Conservation (phyloP, 176 grass and related monocot genomes). For the Carex myosuroides region DNA sequence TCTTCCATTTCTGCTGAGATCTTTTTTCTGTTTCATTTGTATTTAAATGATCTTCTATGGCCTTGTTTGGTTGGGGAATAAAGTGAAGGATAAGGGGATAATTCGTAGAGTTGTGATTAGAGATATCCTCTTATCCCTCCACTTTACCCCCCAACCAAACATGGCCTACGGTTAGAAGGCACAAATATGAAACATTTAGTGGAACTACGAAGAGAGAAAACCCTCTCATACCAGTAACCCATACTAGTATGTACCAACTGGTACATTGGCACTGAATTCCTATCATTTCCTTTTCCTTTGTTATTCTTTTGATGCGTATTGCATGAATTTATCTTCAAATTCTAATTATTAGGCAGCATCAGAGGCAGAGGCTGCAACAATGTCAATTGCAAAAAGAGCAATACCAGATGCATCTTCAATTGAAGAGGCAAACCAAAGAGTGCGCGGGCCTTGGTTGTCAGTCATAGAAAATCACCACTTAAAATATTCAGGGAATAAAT, state of each 20-base stretch:
- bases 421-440: constrained; percentile 53
- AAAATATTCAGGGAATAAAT: constrained; percentile 37
- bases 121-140: no score
- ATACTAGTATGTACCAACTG: neutral
- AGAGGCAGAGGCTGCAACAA: constrained; percentile 72
- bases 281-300: neutral
- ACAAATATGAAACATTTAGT: neutral
- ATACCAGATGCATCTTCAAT: constrained; percentile 59
- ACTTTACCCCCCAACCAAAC: no score
- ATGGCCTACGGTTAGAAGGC: neutral
- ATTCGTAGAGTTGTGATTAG: no score
- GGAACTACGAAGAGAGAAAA: neutral
- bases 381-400: constrained; percentile 79
- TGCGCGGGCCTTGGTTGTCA: constrained; percentile 62
- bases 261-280: neutral
- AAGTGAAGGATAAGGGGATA: no score
- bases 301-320: neutral
- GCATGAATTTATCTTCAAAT: neutral
- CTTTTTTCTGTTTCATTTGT: neutral
- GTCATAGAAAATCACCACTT: constrained; percentile 52
- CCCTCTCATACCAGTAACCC: neutral
- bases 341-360: constrained; percentile 57
- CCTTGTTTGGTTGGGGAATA: no score
- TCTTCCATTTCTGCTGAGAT: neutral
- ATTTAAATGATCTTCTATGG: neutral